Base-by-base conservation (phyloP, 495 filamentous ascomycete genomes). In the Staphylotrichum tortipilum region DNA sequence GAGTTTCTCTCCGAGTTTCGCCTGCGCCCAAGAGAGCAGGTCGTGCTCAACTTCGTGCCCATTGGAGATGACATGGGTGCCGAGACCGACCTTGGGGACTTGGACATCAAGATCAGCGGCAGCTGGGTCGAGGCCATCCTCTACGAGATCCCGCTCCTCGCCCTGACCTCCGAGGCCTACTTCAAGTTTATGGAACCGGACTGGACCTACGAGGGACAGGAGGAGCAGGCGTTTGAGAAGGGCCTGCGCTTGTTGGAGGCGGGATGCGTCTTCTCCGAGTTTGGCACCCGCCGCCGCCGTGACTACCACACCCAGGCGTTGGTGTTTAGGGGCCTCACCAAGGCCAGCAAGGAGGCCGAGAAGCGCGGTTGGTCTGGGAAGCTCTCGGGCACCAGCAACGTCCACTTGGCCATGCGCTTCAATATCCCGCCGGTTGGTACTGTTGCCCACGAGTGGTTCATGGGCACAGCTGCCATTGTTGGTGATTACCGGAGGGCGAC, bases 401-500 rank as follows among this genome's bases (percentile, higher is more conserved):
- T 97, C 18, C 92, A 98, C 61, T 85, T 97, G 52, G 92, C 92
- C 15, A 94, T 94, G 86, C 86, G 88, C 61, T 87, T 91, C 63
- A 79, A 78, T 18, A 77, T 92, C 23, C 68, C 78, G 7, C 86
- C 91, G 0, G 81, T 98, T 17, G 92, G 92, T 14, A 98, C 92
- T 3, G 90, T 98, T 1, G 92, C 94, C 0, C 92, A 98, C 55
- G 92, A 98, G 68, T 98, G 94, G 94, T 96, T 95, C 70, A 98
- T 98, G 92, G 88, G 87, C 34, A 88, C 94, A 45, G 92, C 92
- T 14, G 90, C 92, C 29, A 86, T 95, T 58, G 90, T 85, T 3
- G 75, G 86, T 47, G 80, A 95, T 67, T 98, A 97, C 57, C 70
- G 75, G 53, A 76, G 77, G 43, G 88, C 94, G 6, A 95, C 88